These are phyloP conservation scores for Corniculantispora saksenae DNA, from an alignment of 2,329 filamentous ascomycete genomes.

Conservation along the genomic window DNA sequence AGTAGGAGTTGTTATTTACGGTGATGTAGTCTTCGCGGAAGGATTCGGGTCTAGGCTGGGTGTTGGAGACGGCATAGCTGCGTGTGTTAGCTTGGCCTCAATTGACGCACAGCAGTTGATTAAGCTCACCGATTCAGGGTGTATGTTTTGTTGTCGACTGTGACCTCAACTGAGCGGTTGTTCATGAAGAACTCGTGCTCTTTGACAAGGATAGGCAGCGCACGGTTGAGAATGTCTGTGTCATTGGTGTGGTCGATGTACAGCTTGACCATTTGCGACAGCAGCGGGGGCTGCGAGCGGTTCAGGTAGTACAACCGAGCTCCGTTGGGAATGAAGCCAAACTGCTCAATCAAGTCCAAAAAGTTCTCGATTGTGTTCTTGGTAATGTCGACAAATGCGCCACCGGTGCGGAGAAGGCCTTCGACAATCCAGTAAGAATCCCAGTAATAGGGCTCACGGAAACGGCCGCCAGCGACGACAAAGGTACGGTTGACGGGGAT, in stretches of 20 bases:
- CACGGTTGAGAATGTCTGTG: slow-evolving; percentile 58
- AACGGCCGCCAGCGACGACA: slow-evolving; percentile 70
- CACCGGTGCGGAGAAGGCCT: slow-evolving; percentile 64
- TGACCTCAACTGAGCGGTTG: slow-evolving; percentile 60
- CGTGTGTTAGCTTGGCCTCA: slow-evolving; percentile 6
- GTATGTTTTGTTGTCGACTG: slow-evolving; percentile 48
- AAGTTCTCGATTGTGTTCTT: slow-evolving; percentile 72
- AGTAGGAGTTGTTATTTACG: slow-evolving; percentile 66
- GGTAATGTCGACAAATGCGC: slow-evolving; percentile 63
- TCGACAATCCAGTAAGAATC: slow-evolving; percentile 70
- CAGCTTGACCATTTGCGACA: slow-evolving; percentile 65
- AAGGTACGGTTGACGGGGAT: slow-evolving; percentile 68
- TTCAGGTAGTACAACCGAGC: slow-evolving; percentile 69
- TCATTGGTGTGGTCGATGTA: slow-evolving; percentile 68
- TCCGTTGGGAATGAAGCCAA: slow-evolving; percentile 69
- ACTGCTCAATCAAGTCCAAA: slow-evolving; percentile 63
- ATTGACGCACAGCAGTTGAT: background rate
- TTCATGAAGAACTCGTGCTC: slow-evolving; percentile 64
- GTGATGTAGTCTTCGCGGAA: slow-evolving; percentile 66
- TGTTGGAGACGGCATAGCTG: slow-evolving; percentile 63
- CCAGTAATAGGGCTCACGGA: slow-evolving; percentile 72
- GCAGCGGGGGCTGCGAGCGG: slow-evolving; percentile 65
- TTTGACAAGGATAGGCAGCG: slow-evolving; percentile 61
- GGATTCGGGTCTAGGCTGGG: slow-evolving; percentile 66
- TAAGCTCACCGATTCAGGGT: slow-evolving; percentile 54